Conservation (phyloP, 2,329 filamentous ascomycete species). For the Calonectria pteridis region DNA sequence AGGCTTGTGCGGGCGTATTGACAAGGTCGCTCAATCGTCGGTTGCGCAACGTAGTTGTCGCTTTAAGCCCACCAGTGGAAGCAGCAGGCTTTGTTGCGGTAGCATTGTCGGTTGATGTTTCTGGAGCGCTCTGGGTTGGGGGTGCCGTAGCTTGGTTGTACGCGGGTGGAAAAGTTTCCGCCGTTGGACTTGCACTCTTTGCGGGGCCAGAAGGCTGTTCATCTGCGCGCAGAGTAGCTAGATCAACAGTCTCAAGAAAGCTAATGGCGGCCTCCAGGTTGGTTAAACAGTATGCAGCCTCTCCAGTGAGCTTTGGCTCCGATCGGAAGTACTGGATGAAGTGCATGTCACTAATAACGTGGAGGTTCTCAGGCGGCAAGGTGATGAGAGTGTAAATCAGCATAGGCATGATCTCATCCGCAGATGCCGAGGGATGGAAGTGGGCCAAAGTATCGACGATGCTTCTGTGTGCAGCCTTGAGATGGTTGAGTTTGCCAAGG, state of each 20-base stretch:
- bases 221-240: constrained; percentile 87
- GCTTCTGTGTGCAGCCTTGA: constrained; percentile 90
- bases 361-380: constrained; percentile 84
- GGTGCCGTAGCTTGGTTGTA: constrained; percentile 61
- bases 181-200: constrained; percentile 65
- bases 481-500: constrained; percentile 88
- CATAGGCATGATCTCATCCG: constrained; percentile 96
- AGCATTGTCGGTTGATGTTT: constrained; percentile 48
- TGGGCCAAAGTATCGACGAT: constrained; percentile 88
- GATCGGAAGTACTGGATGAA: constrained; percentile 95
- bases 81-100: constrained; percentile 52
- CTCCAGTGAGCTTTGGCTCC: constrained; percentile 87
- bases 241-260: constrained; percentile 94
- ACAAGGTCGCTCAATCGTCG: constrained; percentile 87
- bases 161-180: constrained; percentile 69
- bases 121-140: constrained; percentile 47
- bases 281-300: constrained; percentile 95
- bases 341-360: constrained; percentile 92
- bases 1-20: constrained; percentile 83
- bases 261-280: constrained; percentile 95
- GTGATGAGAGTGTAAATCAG: constrained; percentile 97
- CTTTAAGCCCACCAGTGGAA: constrained; percentile 58
- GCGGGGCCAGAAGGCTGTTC: constrained; percentile 77
- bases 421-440: constrained; percentile 84
- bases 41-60: constrained; percentile 69